Conservation (phyloP, 164 flowering plant genomes). For the Pachysandra terminalis region DNA sequence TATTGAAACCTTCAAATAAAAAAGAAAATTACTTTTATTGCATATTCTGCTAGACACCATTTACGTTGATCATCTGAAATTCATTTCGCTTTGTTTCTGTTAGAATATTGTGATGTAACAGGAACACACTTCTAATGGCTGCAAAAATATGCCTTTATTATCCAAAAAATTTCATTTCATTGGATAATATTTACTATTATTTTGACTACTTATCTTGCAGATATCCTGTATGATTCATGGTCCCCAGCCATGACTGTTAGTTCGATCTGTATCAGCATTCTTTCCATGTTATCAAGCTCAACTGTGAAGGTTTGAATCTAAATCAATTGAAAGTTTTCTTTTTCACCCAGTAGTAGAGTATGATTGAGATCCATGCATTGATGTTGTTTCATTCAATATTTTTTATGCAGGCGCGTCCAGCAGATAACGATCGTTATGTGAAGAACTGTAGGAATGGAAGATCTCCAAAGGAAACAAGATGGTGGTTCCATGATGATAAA, state of each 20-base stretch:
- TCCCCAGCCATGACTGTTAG: conserved; percentile 98
- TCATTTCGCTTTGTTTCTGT: no score
- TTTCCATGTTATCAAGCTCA: conserved; percentile 96
- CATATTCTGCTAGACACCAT: no score
- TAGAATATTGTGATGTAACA: no score
- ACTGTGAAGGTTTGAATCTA: conserved; percentile 56
- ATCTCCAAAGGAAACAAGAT: conserved; percentile 63
- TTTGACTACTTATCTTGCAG: conserved; percentile 32
- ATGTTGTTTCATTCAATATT: no score
- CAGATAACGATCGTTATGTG: conserved; percentile 59
- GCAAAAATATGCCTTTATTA: background rate
- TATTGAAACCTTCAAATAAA: no score
- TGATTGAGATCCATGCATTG: no score
- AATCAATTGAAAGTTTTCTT: no score
- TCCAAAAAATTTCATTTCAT: background rate
- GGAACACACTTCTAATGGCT: background rate
- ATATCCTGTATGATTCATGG: conserved; percentile 94
- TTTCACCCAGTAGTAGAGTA: no score
- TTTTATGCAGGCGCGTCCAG: conserved; percentile 51
- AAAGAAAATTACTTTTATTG: no score
- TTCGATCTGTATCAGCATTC: conserved; percentile 94
- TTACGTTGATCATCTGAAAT: no score
- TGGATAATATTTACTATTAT: background rate
- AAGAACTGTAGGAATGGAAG: conserved; percentile 60
- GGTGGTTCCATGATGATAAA: conserved; percentile 71